Conservation (phyloP, 495 filamentous ascomycete genomes). For the Aspergillus olivimuriae region DNA sequence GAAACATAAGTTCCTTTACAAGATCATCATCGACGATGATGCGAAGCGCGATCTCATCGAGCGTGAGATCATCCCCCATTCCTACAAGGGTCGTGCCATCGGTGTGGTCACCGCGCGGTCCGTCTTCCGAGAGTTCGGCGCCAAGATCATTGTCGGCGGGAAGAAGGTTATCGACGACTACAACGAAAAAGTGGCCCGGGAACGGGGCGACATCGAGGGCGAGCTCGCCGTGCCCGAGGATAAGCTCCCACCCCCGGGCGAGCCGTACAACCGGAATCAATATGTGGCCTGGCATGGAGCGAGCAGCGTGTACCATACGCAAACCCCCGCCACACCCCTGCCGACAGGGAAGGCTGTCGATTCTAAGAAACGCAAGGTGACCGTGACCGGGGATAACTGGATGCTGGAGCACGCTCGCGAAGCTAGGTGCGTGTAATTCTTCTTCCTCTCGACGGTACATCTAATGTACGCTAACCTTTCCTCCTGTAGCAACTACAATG, state of each 20-base stretch:
- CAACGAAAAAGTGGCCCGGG: slow-evolving; percentile 67
- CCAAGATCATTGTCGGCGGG: slow-evolving; percentile 87
- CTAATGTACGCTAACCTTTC: slow-evolving; percentile 17
- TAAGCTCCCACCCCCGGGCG: slow-evolving; percentile 59
- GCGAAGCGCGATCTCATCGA: slow-evolving; percentile 93
- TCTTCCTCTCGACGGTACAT: slow-evolving; percentile 3
- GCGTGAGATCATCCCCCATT: slow-evolving; percentile 89
- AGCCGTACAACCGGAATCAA: slow-evolving; percentile 86
- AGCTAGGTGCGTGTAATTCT: slow-evolving; percentile 58
- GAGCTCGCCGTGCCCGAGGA: slow-evolving; percentile 86
- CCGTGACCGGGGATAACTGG: slow-evolving; percentile 96
- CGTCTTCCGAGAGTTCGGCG: slow-evolving; percentile 94
- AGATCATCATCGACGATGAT: slow-evolving; percentile 90
- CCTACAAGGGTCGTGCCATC: slow-evolving; percentile 96
- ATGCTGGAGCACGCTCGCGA: slow-evolving; percentile 89
- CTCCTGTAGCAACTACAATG: slow-evolving; percentile 67
- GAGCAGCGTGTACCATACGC: slow-evolving; percentile 87
- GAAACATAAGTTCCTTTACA: slow-evolving; percentile 89
- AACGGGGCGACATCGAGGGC: slow-evolving; percentile 79
- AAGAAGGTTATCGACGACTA: slow-evolving; percentile 85
- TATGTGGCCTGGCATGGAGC: slow-evolving; percentile 98
- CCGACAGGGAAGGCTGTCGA: slow-evolving; percentile 65
- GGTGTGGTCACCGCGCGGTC: slow-evolving; percentile 95
- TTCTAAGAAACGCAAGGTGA: slow-evolving; percentile 73
- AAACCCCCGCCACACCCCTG: slow-evolving; percentile 66